Evolutionary conservation across 2,329 filamentous ascomycete species (phyloP).

Genomic region (Nemania sp.): DNA sequence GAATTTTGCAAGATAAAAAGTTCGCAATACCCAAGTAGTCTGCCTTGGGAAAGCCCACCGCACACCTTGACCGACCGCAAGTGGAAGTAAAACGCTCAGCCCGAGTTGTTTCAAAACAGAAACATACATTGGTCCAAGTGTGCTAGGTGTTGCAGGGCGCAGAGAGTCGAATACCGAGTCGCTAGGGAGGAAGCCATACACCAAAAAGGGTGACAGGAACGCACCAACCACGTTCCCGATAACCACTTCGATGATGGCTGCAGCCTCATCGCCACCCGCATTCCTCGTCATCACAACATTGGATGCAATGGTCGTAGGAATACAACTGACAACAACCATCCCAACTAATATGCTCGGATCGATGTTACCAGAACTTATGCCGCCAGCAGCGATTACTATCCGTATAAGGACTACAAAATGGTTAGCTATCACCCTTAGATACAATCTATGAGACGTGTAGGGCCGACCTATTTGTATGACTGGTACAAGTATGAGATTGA

Average conservation of each 20-base stretch:
- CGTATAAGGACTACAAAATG: conserved; percentile 46
- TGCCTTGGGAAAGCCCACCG: conserved; percentile 54
- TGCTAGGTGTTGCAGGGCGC: conserved; percentile 54
- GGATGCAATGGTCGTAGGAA: conserved; percentile 72
- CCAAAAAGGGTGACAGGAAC: conserved; percentile 66
- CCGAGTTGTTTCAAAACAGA: conserved; percentile 70
- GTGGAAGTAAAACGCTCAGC: conserved; percentile 66
- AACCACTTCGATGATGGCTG: conserved; percentile 68
- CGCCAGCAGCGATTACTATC: conserved; percentile 51
- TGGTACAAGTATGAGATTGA: conserved; percentile 68
- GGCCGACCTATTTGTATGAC: conserved; percentile 59
- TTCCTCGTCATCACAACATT: conserved; percentile 75
- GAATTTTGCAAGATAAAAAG: conserved; percentile 55
- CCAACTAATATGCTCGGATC: conserved; percentile 68
- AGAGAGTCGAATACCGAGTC: conserved; percentile 58
- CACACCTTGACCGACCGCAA: conserved; percentile 63
- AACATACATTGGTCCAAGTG: conserved; percentile 64
- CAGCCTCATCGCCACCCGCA: conserved; percentile 68
- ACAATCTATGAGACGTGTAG: neutral
- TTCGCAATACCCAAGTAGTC: conserved; percentile 57
- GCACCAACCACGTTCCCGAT: conserved; percentile 71
- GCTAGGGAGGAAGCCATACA: conserved; percentile 62
- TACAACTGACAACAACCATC: conserved; percentile 67
- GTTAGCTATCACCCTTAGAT: conserved; percentile 26
- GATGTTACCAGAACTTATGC: conserved; percentile 57